A percentile compares a stretch with the other conserved stretches of the same genome.
Conservation (phyloP, 257 asterid genomes). For the Ocimum tenuiflorum region DNA sequence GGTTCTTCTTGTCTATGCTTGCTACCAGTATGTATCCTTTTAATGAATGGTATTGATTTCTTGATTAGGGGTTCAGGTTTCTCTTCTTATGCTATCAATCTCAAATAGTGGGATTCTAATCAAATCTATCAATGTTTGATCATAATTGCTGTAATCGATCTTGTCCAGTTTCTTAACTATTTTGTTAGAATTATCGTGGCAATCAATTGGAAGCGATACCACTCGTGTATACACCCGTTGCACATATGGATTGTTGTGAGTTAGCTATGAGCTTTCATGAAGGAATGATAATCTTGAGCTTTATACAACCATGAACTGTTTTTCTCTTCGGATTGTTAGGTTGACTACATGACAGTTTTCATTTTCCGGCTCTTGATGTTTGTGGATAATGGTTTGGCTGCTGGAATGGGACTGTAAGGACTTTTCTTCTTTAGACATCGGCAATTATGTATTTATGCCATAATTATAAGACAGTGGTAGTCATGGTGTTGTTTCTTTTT, state of each 20-base stretch:
- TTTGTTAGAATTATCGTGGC: conserved; percentile 68
- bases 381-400: conserved; percentile 82
- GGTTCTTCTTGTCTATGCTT: conserved; percentile 94
- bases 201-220: conserved; percentile 80
- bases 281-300: conserved; percentile 9
- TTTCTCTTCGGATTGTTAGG: conserved; percentile 39
- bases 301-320: not conserved
- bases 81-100: not conserved
- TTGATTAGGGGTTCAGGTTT: not conserved
- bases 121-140: not conserved
- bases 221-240: conserved; percentile 64
- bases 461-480: not conserved
- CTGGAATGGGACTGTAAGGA: conserved; percentile 98
- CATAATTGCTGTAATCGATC: conserved; percentile 1
- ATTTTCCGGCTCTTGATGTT: conserved; percentile 92
- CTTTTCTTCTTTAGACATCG: conserved; percentile 5
- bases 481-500: not conserved
- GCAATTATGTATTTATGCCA: not conserved
- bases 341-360: conserved; percentile 76
- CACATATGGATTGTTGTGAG: conserved; percentile 99
- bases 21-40: conserved; percentile 98
- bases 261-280: not conserved
- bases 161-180: conserved; percentile 33
- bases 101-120: not conserved
- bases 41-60: not conserved